phyloP scores from a whole-genome alignment of 2,329 filamentous ascomycete genomes.

The Cadophora sp. region DNA sequence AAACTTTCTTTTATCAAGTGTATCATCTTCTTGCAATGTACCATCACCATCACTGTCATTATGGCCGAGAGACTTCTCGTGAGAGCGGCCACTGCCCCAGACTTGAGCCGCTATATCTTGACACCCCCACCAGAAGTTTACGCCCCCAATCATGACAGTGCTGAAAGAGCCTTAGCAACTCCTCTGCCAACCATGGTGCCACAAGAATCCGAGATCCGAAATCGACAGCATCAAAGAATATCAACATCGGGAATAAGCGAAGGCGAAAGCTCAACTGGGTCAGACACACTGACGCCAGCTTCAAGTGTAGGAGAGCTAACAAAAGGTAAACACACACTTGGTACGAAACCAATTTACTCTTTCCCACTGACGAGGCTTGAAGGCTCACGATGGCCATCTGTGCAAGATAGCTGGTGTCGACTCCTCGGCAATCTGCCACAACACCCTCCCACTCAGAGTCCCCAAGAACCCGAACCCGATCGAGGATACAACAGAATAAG shows the following conservation, averaged over 20 bases:
- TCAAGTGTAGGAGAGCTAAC: background rate
- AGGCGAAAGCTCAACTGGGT: background rate
- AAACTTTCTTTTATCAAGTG: conserved; percentile 15
- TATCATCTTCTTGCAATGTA: background rate
- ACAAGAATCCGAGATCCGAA: conserved; percentile 2
- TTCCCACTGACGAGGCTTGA: background rate
- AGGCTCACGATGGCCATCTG: background rate
- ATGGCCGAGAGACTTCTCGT: conserved; percentile 16
- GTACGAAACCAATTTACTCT: background rate
- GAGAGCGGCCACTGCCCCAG: conserved; percentile 11
- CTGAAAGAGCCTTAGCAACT: conserved; percentile 19
- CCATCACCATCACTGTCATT: background rate
- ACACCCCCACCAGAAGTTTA: conserved; percentile 10
- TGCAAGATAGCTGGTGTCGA: background rate
- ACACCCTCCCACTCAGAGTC: background rate
- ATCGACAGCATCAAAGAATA: conserved; percentile 13
- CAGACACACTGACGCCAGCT: background rate
- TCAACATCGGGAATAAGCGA: background rate
- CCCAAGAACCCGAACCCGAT: background rate
- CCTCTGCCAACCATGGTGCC: conserved; percentile 5
- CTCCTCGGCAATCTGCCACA: conserved; percentile 1
- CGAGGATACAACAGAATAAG: conserved; percentile 17
- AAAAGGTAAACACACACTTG: background rate
- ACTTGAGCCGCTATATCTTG: background rate
- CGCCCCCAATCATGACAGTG: conserved; percentile 17